Percentiles rank a stretch among this genome's conserved stretches.
Evolutionary conservation across 805 yeast genomes (phyloP).

Genomic region (Metschnikowia borealis): DNA sequence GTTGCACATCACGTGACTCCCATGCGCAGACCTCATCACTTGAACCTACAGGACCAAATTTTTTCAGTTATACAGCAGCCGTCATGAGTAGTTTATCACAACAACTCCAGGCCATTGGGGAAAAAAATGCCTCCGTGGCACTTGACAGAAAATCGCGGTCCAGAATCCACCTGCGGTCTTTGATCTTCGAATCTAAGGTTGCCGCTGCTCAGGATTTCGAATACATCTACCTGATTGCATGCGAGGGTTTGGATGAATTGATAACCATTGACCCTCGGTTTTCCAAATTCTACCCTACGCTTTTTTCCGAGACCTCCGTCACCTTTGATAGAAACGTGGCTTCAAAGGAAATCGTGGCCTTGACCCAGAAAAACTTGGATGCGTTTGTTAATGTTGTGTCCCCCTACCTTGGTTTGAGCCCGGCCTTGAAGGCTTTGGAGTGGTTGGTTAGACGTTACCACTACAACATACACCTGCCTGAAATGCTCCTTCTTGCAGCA

Average conservation of each 20-base stretch:
- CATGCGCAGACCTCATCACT: conserved; percentile 1
- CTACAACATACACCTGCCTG: conserved; percentile 77
- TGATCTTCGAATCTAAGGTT: conserved; percentile 76
- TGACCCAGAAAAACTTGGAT: conserved; percentile 68
- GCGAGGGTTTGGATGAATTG: conserved; percentile 74
- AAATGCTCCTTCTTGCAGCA: conserved; percentile 62
- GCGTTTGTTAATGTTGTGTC: conserved; percentile 71
- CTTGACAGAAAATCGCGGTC: conserved; percentile 84
- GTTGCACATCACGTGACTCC: not conserved
- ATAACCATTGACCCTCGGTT: conserved; percentile 73
- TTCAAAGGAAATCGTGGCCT: conserved; percentile 68
- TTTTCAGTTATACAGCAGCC: conserved; percentile 1
- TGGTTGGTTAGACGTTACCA: conserved; percentile 93
- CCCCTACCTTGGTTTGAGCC: conserved; percentile 70
- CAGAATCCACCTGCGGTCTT: conserved; percentile 82
- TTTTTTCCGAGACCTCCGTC: conserved; percentile 81
- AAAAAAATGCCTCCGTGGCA: conserved; percentile 64
- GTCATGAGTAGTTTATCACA: conserved; percentile 62
- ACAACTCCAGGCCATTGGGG: conserved; percentile 71
- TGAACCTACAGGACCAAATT: not conserved
- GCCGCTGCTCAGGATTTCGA: conserved; percentile 97
- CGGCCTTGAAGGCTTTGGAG: conserved; percentile 80
- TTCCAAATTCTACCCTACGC: conserved; percentile 58
- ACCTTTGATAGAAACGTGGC: conserved; percentile 79
- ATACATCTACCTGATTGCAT: conserved; percentile 63